Evolutionary conservation across 2,329 filamentous ascomycete species (phyloP).

Genomic region (Pseudogymnoascus sp.): DNA sequence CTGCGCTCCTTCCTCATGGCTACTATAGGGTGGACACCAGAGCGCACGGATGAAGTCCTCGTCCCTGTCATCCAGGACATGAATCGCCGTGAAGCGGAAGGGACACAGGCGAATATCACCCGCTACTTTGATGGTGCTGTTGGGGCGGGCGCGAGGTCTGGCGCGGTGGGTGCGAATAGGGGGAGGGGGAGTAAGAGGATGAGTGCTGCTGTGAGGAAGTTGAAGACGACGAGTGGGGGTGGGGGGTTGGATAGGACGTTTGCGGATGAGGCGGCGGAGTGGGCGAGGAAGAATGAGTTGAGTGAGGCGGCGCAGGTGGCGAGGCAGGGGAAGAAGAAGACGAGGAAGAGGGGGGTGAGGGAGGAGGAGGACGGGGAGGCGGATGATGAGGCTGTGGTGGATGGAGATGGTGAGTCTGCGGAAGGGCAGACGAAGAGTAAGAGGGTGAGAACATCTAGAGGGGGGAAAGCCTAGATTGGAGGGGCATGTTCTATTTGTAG

Average conservation of each 20-base stretch:
- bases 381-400: constrained; percentile 9
- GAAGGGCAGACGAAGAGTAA: constrained; percentile 4
- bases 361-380: not conserved
- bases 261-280: constrained; percentile 27
- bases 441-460: not conserved
- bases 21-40: constrained; percentile 87
- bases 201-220: constrained; percentile 63
- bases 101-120: constrained; percentile 96
- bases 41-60: constrained; percentile 89
- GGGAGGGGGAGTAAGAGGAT: constrained; percentile 63
- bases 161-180: constrained; percentile 55
- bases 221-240: constrained; percentile 46
- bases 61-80: constrained; percentile 94
- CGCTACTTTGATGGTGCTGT: constrained; percentile 74
- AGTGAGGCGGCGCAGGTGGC: constrained; percentile 23
- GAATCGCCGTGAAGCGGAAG: constrained; percentile 80
- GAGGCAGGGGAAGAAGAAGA: constrained; percentile 15
- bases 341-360: constrained; percentile 11
- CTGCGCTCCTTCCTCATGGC: constrained; percentile 78
- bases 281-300: constrained; percentile 28
- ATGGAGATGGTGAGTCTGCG: constrained; percentile 1
- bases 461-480: not conserved
- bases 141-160: constrained; percentile 58
- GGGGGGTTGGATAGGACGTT: constrained; percentile 19
- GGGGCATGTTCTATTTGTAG: constrained; percentile 1